Conservation (phyloP, 208 protist genomes). For the Phytomonas francai region DNA sequence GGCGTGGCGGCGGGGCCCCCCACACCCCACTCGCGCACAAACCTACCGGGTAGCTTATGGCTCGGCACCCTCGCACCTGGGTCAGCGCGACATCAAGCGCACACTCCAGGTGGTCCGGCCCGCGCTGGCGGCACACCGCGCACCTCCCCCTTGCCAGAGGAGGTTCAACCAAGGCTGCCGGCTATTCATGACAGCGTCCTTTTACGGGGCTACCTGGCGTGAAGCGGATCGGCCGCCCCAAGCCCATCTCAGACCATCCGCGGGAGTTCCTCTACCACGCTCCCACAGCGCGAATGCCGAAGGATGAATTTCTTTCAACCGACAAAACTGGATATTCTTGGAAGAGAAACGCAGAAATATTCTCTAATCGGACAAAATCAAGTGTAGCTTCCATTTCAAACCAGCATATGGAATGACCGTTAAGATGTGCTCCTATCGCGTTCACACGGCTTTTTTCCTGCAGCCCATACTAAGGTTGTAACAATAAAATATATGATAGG, state of each 20-base stretch:
- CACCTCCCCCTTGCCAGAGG: neutral
- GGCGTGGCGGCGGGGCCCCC: neutral
- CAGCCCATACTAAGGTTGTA: neutral
- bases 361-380: neutral
- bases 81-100: conserved; percentile 2
- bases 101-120: conserved; percentile 4
- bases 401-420: neutral
- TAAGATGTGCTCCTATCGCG: neutral
- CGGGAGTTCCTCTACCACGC: too few species aligned
- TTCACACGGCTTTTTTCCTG: neutral
- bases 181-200: conserved; percentile 11
- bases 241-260: too few species aligned
- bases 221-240: too few species aligned
- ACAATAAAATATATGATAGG: neutral
- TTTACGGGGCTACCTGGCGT: too few species aligned
- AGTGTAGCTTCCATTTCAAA: neutral
- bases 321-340: neutral
- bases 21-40: neutral
- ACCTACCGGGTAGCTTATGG: conserved; percentile 8
- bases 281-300: too few species aligned
- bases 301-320: too few species aligned
- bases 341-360: neutral
- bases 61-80: conserved; percentile 4
- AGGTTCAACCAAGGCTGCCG: conserved; percentile 14
- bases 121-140: neutral